phyloP scores from a whole-genome alignment of 192 early-diverging fungal species.

The Geranomyces michiganensis region DNA sequence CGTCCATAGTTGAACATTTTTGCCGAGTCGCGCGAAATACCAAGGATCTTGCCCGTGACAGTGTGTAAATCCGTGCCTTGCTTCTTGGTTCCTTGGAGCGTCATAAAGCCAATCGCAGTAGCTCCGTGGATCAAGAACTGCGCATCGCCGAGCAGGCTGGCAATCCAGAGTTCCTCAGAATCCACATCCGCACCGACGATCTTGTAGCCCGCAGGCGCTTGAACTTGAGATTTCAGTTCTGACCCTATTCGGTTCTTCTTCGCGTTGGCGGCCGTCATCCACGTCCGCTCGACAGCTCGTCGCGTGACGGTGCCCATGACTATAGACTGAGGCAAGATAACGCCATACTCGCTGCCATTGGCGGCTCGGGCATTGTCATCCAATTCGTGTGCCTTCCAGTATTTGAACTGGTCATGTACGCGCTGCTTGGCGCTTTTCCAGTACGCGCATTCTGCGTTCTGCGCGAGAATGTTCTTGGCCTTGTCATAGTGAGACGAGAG shows the following conservation, averaged over 20 bases:
- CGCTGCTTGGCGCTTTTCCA: slow-evolving; percentile 88
- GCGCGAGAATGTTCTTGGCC: slow-evolving; percentile 77
- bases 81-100: slow-evolving; percentile 89
- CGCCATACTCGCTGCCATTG: slow-evolving; percentile 48
- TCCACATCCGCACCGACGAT: slow-evolving; percentile 98
- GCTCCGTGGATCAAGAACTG: slow-evolving; percentile 92
- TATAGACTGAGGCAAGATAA: slow-evolving; percentile 88
- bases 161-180: slow-evolving; percentile 96
- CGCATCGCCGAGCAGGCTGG: slow-evolving; percentile 89
- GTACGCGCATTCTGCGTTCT: slow-evolving; percentile 83
- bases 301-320: slow-evolving; percentile 97
- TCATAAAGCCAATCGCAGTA: slow-evolving; percentile 97
- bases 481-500: slow-evolving; percentile 71
- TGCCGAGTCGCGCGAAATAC: slow-evolving; percentile 83
- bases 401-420: slow-evolving; percentile 81
- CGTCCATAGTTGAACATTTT: slow-evolving; percentile 96
- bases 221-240: slow-evolving; percentile 87
- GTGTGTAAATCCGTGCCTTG: slow-evolving; percentile 92
- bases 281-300: slow-evolving; percentile 87
- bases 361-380: not conserved
- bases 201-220: slow-evolving; percentile 78
- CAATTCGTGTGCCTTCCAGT: slow-evolving; percentile 57
- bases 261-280: slow-evolving; percentile 95
- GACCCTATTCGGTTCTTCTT: slow-evolving; percentile 88
- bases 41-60: slow-evolving; percentile 83